Percentiles rank a stretch among this genome's conserved stretches.
Conservation (phyloP, 2,329 filamentous ascomycete genomes). For the Fusarium brevicatenulatum region DNA sequence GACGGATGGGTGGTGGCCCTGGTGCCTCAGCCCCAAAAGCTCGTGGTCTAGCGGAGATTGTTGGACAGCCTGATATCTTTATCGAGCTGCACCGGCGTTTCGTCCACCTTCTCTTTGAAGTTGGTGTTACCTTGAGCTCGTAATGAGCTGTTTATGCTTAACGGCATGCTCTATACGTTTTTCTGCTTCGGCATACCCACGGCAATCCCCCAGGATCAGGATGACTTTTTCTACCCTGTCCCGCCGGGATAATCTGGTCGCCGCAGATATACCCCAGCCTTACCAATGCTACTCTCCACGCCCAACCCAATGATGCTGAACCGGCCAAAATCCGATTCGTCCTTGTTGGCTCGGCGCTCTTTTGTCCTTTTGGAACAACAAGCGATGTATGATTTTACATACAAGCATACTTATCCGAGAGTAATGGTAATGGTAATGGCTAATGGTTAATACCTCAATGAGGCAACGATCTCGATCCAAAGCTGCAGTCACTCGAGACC, state of each 20-base stretch:
- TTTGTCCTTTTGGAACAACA: constrained; percentile 19
- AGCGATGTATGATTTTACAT: constrained; percentile 18
- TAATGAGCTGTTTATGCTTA: constrained; percentile 47
- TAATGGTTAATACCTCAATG: constrained; percentile 28
- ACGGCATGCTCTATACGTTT: constrained; percentile 44
- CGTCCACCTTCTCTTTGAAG: constrained; percentile 69
- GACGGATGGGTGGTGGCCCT: constrained; percentile 67
- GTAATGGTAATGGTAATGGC: constrained; percentile 29
- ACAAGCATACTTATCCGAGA: constrained; percentile 7
- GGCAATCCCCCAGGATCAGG: background rate
- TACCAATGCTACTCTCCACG: constrained; percentile 16
- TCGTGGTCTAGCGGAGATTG: constrained; percentile 71
- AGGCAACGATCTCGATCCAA: constrained; percentile 22
- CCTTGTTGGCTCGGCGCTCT: constrained; percentile 5
- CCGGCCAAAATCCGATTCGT: constrained; percentile 13
- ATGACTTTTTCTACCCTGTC: background rate
- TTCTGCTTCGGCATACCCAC: constrained; percentile 27
- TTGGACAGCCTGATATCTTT: constrained; percentile 74
- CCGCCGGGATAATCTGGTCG: constrained; percentile 12
- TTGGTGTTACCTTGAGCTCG: constrained; percentile 64
- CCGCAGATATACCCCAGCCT: constrained; percentile 27
- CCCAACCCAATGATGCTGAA: constrained; percentile 6
- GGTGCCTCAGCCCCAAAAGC: constrained; percentile 66
- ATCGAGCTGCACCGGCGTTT: constrained; percentile 73
- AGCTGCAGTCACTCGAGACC: constrained; percentile 10